A percentile compares a stretch with the other conserved stretches of the same genome.
Evolutionary conservation across 371 early-diverging fungal genomes (phyloP).

Genomic region (Amoeboaphelidium protococcarum): DNA sequence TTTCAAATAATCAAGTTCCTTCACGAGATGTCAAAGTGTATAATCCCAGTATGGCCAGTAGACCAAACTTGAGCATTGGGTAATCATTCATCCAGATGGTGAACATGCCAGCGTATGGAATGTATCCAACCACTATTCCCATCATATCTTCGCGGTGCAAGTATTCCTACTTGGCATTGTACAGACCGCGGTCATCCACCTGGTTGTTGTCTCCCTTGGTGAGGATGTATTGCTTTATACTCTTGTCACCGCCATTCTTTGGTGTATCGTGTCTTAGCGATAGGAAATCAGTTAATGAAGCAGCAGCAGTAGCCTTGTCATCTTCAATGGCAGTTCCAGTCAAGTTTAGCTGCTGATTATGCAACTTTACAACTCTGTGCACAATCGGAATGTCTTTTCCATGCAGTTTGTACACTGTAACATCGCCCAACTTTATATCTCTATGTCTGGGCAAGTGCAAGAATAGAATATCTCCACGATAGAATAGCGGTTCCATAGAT

Average conservation of each 20-base stretch:
- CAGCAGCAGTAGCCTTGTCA: constrained; percentile 5
- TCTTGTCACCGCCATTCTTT: too few species aligned
- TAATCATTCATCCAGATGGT: constrained; percentile 88
- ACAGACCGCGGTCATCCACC: constrained; percentile 79
- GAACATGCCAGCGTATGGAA: constrained; percentile 86
- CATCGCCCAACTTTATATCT: too few species aligned
- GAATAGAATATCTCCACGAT: constrained; percentile 89
- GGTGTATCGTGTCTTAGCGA: too few species aligned
- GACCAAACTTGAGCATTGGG: constrained; percentile 53
- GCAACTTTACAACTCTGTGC: constrained; percentile 79
- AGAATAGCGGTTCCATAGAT: constrained; percentile 96
- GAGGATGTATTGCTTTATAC: constrained; percentile 48
- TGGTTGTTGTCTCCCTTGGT: constrained; percentile 98
- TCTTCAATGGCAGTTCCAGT: not conserved
- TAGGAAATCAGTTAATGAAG: not conserved
- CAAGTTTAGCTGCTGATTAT: constrained; percentile 15
- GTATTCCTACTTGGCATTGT: constrained; percentile 22
- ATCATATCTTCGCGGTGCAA: constrained; percentile 41
- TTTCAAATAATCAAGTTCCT: too few species aligned
- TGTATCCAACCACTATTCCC: constrained; percentile 61
- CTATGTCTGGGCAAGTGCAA: constrained; percentile 36
- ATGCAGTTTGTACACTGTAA: constrained; percentile 80
- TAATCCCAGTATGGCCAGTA: constrained; percentile 54
- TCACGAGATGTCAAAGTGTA: too few species aligned
- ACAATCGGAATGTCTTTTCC: constrained; percentile 91